A percentile compares a stretch with the other conserved stretches of the same genome.
These are phyloP conservation scores for Cutaneotrichosporon sp. DNA, from an alignment of 1,284 basidiomycete genomes.

Conservation along the genomic window DNA sequence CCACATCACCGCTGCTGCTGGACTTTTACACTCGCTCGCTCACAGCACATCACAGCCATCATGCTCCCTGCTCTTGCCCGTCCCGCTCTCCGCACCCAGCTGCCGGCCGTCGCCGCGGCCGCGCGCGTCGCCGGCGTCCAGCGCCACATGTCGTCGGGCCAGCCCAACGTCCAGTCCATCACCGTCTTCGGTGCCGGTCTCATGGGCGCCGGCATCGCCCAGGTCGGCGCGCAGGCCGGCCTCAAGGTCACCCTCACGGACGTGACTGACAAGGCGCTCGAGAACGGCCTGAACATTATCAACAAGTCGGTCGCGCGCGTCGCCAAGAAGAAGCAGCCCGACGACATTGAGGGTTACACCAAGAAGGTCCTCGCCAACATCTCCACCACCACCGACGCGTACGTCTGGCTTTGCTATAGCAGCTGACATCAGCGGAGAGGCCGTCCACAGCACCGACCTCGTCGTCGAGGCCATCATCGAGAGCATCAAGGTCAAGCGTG, in stretches of 20 bases:
- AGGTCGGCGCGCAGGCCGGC: conserved; percentile 51
- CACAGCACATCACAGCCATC: neutral
- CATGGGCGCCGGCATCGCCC: conserved; percentile 54
- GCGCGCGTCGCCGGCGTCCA: conserved; percentile 2
- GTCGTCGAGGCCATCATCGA: conserved; percentile 59
- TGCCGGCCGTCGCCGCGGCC: conserved; percentile 6
- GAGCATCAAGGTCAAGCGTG: conserved; percentile 54
- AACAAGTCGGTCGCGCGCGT: conserved; percentile 53
- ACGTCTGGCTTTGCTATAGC: conserved; percentile 7
- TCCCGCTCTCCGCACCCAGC: conserved; percentile 6
- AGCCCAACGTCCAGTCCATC: conserved; percentile 35
- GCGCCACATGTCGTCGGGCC: conserved; percentile 11
- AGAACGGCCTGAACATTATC: conserved; percentile 55
- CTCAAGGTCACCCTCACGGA: conserved; percentile 49
- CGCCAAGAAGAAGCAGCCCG: conserved; percentile 52
- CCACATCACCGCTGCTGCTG: too few relatives aligned
- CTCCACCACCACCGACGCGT: conserved; percentile 52
- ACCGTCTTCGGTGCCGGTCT: conserved; percentile 52
- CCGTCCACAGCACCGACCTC: conserved; percentile 52
- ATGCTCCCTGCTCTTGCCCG: conserved; percentile 16
- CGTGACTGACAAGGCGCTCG: conserved; percentile 47
- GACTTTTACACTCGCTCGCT: too few relatives aligned
- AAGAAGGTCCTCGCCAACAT: conserved; percentile 51
- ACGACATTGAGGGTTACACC: conserved; percentile 47
- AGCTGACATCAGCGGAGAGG: conserved; percentile 36